Percentiles rank a stretch among this genome's conserved stretches.
Evolutionary conservation across 495 filamentous ascomycete genomes (phyloP).

Genomic region (Thermothielavioides terrestris): DNA sequence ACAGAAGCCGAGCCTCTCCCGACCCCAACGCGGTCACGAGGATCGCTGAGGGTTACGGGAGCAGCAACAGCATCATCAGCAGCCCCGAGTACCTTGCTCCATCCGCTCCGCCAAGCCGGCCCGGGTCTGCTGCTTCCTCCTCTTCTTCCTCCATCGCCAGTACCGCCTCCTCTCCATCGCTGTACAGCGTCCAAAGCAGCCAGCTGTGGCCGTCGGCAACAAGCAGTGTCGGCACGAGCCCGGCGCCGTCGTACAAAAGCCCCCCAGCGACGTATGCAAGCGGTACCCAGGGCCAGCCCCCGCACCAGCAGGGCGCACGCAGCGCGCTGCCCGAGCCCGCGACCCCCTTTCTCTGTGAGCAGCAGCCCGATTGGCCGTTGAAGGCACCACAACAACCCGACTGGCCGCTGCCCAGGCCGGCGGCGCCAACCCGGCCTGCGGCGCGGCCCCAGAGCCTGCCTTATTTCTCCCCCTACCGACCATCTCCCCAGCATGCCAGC

Average conservation of each 20-base stretch:
- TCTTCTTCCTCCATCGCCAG: background rate
- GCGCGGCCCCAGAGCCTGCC: background rate
- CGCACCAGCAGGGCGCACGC: background rate
- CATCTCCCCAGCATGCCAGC: background rate
- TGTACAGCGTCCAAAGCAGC: conserved; percentile 5
- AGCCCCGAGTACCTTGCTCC: background rate
- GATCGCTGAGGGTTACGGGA: background rate
- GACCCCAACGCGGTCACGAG: background rate
- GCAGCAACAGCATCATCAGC: background rate
- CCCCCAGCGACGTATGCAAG: background rate
- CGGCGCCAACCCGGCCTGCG: background rate
- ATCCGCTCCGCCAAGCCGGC: conserved; percentile 1
- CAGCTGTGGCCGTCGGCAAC: background rate
- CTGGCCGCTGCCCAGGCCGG: background rate
- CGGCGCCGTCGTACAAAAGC: background rate
- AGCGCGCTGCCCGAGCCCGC: background rate
- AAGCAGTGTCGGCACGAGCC: background rate
- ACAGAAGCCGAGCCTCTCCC: too few species aligned
- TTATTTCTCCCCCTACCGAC: background rate
- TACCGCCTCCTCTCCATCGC: conserved; percentile 1
- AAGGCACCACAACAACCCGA: background rate
- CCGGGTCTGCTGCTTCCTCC: conserved; percentile 1
- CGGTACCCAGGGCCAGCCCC: background rate
- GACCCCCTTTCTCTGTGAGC: conserved; percentile 1
- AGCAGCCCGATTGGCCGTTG: background rate